A percentile compares a stretch with the other conserved stretches of the same genome.
phyloP scores from a whole-genome alignment of 306 rosid genomes.

The Mucuna pruriens region DNA sequence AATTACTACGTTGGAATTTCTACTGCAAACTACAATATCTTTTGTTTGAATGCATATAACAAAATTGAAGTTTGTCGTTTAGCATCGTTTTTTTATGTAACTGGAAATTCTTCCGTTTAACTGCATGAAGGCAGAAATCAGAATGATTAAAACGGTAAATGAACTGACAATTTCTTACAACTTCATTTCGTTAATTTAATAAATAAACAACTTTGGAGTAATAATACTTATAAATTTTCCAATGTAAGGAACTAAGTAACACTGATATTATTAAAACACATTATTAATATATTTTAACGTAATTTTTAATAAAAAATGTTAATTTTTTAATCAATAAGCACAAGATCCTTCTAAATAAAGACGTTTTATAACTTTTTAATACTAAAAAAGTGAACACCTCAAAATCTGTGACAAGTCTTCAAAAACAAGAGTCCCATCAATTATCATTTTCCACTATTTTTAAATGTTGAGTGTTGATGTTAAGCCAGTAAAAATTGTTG shows the following conservation, averaged over 20 bases:
- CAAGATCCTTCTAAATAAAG: not conserved
- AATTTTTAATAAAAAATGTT: not conserved
- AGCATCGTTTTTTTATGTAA: not conserved
- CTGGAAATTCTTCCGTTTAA: not conserved
- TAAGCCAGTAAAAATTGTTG: not conserved
- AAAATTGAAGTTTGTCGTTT: conserved; percentile 1
- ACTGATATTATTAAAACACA: too few relatives aligned
- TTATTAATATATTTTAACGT: not conserved
- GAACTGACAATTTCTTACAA: not conserved
- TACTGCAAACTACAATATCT: not conserved
- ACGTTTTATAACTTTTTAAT: not conserved
- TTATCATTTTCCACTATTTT: not conserved
- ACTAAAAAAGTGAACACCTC: not conserved
- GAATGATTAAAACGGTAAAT: not conserved
- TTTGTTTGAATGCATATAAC: not conserved
- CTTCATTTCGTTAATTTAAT: not conserved
- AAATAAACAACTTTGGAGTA: not conserved
- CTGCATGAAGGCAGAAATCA: not conserved
- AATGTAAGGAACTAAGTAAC: not conserved
- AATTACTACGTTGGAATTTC: not conserved
- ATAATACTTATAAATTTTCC: not conserved
- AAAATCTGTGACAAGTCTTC: not conserved
- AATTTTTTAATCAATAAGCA: not conserved
- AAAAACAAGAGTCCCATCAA: not conserved
- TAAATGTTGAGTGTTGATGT: not conserved